Conservation (phyloP, 495 filamentous ascomycete genomes). For the Lophiotrema nucula region DNA sequence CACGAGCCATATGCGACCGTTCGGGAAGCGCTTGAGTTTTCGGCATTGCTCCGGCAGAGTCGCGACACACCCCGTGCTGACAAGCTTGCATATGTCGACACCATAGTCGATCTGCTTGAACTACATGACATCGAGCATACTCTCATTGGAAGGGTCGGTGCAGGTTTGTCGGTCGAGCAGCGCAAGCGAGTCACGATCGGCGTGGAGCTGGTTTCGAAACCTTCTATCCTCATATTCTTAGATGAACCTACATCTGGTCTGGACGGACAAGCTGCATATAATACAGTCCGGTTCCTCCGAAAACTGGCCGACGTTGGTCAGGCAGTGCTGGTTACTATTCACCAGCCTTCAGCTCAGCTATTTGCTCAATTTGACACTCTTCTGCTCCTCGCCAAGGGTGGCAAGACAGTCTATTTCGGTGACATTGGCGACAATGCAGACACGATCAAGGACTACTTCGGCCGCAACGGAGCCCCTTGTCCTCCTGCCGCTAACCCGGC, state of each 20-base stretch:
- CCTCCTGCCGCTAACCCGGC: constrained; percentile 56
- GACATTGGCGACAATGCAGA: constrained; percentile 33
- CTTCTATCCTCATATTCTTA: constrained; percentile 38
- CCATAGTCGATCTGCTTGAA: constrained; percentile 53
- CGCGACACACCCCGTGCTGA: constrained; percentile 38
- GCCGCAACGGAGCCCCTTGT: constrained; percentile 52
- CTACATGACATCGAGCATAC: constrained; percentile 45
- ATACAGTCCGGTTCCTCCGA: constrained; percentile 33
- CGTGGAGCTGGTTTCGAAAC: constrained; percentile 39
- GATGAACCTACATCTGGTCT: constrained; percentile 43
- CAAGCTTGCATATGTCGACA: constrained; percentile 52
- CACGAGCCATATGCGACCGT: constrained; percentile 37
- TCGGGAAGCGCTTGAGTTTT: constrained; percentile 38
- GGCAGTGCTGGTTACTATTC: constrained; percentile 29
- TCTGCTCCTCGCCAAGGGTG: constrained; percentile 52
- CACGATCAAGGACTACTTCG: constrained; percentile 46
- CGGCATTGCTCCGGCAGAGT: constrained; percentile 38
- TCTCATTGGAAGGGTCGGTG: constrained; percentile 35
- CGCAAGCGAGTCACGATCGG: constrained; percentile 44
- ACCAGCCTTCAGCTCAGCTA: constrained; percentile 39
- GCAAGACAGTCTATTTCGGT: constrained; percentile 57
- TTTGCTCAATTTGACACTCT: constrained; percentile 54
- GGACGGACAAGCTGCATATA: constrained; percentile 37
- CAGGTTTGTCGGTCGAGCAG: constrained; percentile 42
- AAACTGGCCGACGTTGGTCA: constrained; percentile 33